Conservation (phyloP, 805 yeast genomes). For the Debaryomyces tyrocola region DNA sequence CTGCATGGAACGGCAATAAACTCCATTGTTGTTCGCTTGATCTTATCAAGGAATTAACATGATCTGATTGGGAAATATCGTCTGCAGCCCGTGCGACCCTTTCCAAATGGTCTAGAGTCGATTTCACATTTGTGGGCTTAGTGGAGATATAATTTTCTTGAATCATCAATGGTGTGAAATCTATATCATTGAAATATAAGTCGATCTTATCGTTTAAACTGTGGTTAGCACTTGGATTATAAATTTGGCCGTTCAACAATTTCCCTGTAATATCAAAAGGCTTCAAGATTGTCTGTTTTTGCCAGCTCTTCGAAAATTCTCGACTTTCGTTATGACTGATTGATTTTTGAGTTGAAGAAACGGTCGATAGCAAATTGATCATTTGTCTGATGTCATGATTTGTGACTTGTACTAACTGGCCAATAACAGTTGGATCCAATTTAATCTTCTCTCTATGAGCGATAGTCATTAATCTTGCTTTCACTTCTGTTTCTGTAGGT, state of each 20-base stretch:
- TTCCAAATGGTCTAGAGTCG: constrained; percentile 54
- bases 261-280: constrained; percentile 87
- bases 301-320: constrained; percentile 70
- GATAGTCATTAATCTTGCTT: constrained; percentile 84
- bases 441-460: constrained; percentile 82
- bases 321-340: constrained; percentile 66
- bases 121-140: constrained; percentile 48
- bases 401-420: constrained; percentile 80
- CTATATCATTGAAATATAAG: constrained; percentile 90
- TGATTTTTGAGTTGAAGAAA: constrained; percentile 65
- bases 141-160: constrained; percentile 87
- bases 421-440: constrained; percentile 77
- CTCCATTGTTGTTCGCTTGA: constrained; percentile 95
- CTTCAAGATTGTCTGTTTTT: constrained; percentile 84
- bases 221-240: constrained; percentile 50
- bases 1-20: constrained; percentile 85
- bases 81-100: constrained; percentile 80
- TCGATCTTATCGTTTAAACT: constrained; percentile 80
- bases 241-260: constrained; percentile 58
- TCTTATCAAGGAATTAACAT: constrained; percentile 78
- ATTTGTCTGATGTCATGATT: constrained; percentile 93
- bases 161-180: constrained; percentile 91
- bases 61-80: constrained; percentile 80
- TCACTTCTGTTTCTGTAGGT: constrained; percentile 80
- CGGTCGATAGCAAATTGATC: constrained; percentile 84